Evolutionary conservation across 495 filamentous ascomycete species (phyloP), one percentile per base, ranked within the genome.

Genomic region (Xylona heveae): DNA sequence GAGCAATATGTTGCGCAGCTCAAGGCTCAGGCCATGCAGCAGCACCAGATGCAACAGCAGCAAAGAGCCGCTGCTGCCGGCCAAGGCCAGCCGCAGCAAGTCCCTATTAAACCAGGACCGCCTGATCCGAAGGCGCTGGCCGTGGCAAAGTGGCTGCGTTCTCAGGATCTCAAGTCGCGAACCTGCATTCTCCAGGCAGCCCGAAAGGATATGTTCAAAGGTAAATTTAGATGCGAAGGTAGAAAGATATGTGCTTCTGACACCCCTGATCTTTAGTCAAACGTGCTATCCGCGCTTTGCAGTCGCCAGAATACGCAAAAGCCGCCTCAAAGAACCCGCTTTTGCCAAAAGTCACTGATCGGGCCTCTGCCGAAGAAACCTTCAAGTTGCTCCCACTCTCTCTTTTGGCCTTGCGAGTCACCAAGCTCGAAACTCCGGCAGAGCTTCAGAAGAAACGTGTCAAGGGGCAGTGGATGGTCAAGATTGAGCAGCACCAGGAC

Each of bases 121-220:
- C 74, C 79, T 10, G 78, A 85, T 38, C 85, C 88, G 22, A 74
- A 81, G 44, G 84, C 83, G 3, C 45, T 94, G 14, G 81, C 83
- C 12, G 68, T 99, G 16, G 90, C 90, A 41, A 74, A 82, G 44
- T 99, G 85, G 58, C 58, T 99, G 32, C 67, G 71, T 39, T 55
- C 65, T 31, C 84, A 94, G 54, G 63, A 80, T 41, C 58, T 99
- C 40, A 99, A 99, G 65, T 60, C 69, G 26, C 64, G 90, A 40
- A 93, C 88, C 18, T 82, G 76, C 55, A 90, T 99, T 36, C 61
- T 93, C 41, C 83, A 94, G 43, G 90, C 88, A 39, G 85, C 95
- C 59, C 65, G 90, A 36, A 95, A 93, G 57, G 85, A 99, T 40
- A 83, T 99, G 72, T 95, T 99, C 56, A 79, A 76, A 64, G 78